Conservation (phyloP, 1,284 basidiomycete species). For the Fereydounia khargensis region DNA sequence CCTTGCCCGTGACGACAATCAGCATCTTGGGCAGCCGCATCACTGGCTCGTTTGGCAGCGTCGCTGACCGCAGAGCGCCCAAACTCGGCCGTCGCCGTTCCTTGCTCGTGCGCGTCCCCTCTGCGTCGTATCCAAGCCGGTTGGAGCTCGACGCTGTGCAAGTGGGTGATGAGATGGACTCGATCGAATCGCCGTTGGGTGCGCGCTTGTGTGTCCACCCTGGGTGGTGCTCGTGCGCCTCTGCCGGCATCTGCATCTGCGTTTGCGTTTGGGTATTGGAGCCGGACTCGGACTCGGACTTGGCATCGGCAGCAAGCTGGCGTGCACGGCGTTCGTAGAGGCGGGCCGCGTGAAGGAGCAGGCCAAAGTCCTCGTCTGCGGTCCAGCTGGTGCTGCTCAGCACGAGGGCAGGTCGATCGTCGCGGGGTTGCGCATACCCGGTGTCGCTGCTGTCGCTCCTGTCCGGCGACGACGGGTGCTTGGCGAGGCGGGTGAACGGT, state of each 20-base stretch:
- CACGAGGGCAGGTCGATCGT: conserved; percentile 72
- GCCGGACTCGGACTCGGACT: no score
- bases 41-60: conserved; percentile 22
- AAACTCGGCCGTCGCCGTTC: conserved; percentile 20
- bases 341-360: conserved; percentile 62
- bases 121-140: no score
- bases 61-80: conserved; percentile 9
- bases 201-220: neutral
- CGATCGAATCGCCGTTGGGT: neutral
- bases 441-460: neutral
- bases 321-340: conserved; percentile 67
- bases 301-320: conserved; percentile 3
- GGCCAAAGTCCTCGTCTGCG: conserved; percentile 88
- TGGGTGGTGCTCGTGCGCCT: no score
- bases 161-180: conserved; percentile 9
- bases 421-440: conserved; percentile 2
- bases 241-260: no score
- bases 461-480: neutral
- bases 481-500: conserved; percentile 19
- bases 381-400: conserved; percentile 97
- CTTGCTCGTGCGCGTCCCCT: conserved; percentile 10
- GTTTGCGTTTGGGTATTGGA: no score
- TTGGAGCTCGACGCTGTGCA: no score
- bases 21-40: conserved; percentile 58
- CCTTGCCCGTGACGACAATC: conserved; percentile 88